Evolutionary conservation across 192 early-diverging fungal species (phyloP), one percentile per base, ranked within the genome.

Genomic region (Coemansia aciculifera): DNA sequence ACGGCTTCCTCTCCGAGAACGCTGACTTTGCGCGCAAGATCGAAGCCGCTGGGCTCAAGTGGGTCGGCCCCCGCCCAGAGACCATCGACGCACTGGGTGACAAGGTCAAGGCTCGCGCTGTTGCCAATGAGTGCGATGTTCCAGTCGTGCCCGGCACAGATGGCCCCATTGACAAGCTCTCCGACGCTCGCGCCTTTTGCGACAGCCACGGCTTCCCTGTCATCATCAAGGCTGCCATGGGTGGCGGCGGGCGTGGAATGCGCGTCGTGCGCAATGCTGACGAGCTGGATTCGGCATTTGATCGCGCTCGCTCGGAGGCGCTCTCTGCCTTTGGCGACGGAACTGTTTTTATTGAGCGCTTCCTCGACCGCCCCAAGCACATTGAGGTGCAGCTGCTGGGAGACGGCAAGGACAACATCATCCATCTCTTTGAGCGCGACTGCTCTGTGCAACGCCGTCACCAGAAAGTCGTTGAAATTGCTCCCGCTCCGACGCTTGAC

Each of bases 361-460:
- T 98, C 75, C 74, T 98, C 40, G 93, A 96, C 72, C 86, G 85
- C 61, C 95, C 97, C 39, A 86, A 91, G 75, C 97, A 99, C 78
- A 97, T 99, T 80, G 97, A 99, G 84, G 95, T 99, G 32, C 97
- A 99, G 85, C 69, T 99, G 15, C 84, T 99, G 43, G 97, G 91
- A 56, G 97, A 89, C 81, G 84, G 85, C 44, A 82, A 81, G 17
- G 97, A 93, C 63, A 96, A 92, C 75, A 89, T 95, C 21, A 87
- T 98, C 24, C 94, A 96, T 71, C 79, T 97, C 54, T 96, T 86
- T 71, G 95, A 97, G 85, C 89, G 97, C 68, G 97, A 99, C 86
- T 99, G 97, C 78, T 97, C 95, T 0, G 94, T 99, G 43, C 95
- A 99, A 85, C 89, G 97, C 64, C 89, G 95, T 57, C 95, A 98